Percentiles rank a stretch among this genome's conserved stretches.
Evolutionary conservation across 148 eudicot genomes (phyloP).

Genomic region (Amaranthus palmeri): DNA sequence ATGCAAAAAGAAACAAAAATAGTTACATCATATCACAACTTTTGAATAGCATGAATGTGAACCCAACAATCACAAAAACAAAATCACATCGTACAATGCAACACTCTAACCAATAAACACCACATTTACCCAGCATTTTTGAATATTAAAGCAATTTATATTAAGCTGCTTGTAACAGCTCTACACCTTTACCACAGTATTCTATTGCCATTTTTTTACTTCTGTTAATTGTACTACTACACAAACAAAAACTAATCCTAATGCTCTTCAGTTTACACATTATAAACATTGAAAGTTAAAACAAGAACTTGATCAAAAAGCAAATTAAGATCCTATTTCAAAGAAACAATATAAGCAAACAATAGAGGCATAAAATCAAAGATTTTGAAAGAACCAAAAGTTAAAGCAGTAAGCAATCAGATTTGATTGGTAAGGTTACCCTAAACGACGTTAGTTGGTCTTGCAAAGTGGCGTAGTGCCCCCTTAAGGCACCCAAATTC

Average conservation of each 20-base stretch:
- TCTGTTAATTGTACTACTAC: no score
- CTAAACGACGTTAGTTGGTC: conserved; percentile 50
- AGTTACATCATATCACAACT: neutral
- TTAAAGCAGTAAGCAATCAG: neutral
- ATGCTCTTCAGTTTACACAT: no score
- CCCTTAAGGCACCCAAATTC: conserved; percentile 49
- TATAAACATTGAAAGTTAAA: neutral
- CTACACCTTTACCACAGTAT: no score
- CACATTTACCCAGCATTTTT: no score
- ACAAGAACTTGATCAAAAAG: neutral
- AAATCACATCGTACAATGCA: neutral
- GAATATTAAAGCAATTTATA: no score
- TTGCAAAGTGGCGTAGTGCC: conserved; percentile 51
- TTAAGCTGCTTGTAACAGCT: no score
- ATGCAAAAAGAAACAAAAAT: neutral
- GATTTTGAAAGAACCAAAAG: neutral
- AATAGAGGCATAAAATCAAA: neutral
- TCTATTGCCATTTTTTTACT: no score
- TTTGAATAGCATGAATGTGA: neutral
- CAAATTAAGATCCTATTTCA: no score
- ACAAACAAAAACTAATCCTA: no score
- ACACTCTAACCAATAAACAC: no score
- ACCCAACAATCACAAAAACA: neutral
- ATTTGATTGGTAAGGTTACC: conserved; percentile 26
- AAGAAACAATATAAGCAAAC: neutral